These are phyloP conservation scores for Ocimum tenuiflorum DNA, from an alignment of 257 asterid genomes.

Conservation along the genomic window DNA sequence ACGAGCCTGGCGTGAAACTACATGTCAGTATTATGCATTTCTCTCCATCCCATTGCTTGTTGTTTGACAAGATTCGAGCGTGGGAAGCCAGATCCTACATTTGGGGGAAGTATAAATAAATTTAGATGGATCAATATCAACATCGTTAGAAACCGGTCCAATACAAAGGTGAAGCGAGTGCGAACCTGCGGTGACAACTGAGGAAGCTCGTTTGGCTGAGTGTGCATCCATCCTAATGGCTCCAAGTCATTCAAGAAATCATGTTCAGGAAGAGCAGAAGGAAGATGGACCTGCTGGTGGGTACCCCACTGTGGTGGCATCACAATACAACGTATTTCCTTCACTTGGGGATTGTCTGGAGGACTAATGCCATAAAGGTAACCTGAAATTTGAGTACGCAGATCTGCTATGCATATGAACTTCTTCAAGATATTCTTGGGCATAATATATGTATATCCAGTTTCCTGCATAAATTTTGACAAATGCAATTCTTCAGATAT, in stretches of 20 bases:
- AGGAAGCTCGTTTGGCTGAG: conserved; percentile 97
- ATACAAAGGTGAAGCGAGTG: not conserved
- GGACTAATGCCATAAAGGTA: conserved; percentile 93
- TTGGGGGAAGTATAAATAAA: not conserved
- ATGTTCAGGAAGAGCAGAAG: conserved; percentile 85
- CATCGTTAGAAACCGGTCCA: not conserved
- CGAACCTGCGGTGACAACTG: conserved; percentile 90
- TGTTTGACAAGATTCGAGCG: conserved; percentile 69
- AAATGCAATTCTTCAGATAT: not conserved
- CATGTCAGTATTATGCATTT: conserved; percentile 88
- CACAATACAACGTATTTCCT: conserved; percentile 94
- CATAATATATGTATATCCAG: conserved; percentile 95
- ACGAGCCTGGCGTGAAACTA: conserved; percentile 98
- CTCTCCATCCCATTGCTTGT: conserved; percentile 99
- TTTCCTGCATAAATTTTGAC: conserved; percentile 60
- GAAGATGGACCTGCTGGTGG: conserved; percentile 91
- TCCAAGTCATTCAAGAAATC: conserved; percentile 85
- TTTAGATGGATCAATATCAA: not conserved
- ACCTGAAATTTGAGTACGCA: conserved; percentile 91
- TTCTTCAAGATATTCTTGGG: conserved; percentile 95
- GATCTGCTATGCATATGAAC: conserved; percentile 92
- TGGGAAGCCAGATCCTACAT: conserved; percentile 75
- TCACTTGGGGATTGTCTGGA: conserved; percentile 98
- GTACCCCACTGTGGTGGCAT: conserved; percentile 99
- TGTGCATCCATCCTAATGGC: conserved; percentile 99